Base-by-base conservation (phyloP, 305 asterid genomes). In the Solanum chacoense region DNA sequence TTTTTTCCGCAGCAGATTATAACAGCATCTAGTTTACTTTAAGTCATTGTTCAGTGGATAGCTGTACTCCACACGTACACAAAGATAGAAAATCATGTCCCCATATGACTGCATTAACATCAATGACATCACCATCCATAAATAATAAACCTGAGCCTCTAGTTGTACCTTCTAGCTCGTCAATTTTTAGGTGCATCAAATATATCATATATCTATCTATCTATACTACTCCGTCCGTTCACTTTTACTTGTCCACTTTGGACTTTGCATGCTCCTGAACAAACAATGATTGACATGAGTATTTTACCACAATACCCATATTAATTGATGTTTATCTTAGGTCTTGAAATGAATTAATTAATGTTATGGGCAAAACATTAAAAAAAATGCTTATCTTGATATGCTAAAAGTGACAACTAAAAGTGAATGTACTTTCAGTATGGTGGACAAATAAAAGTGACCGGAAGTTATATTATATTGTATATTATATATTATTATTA, bases 11-110 rank as follows among this genome's bases (percentile, higher is more conserved):
- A 50, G 87, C 11, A 24, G 73, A 31, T 83, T 50, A 83, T 12
- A 83, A 31, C 40, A 55, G 72, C 73, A 4, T 83, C 73, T 83
- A 50, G 87, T 83, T 83, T 20, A 20, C 36, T 50, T 81, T 50
- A 45, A 83, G 42, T 83, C 87, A 83, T 83, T 83, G 87, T 83
- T 69, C 87, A 83, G 87, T 50, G 40, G 87, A 83, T 50, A 50
- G 42, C 42, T 50, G 29, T 31, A 18, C 40, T 31, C 42, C 87
- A 11, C 73, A 83, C 12, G 7, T 10, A 50, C 42, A 81, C 42
- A 83, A 83, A 50, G 72, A 81, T 45, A 81, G 29, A 83, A 31
- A 50, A 83, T 18, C 42, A 83, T 50, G 72, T 83, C 72, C 86
- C 86, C 69, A 83, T 7, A 20, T 26, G 29, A 45, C 40, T 11